A percentile compares a stretch with the other conserved stretches of the same genome.
Conservation (phyloP, 169 alveolate species). For the Plasmodium vivax region DNA sequence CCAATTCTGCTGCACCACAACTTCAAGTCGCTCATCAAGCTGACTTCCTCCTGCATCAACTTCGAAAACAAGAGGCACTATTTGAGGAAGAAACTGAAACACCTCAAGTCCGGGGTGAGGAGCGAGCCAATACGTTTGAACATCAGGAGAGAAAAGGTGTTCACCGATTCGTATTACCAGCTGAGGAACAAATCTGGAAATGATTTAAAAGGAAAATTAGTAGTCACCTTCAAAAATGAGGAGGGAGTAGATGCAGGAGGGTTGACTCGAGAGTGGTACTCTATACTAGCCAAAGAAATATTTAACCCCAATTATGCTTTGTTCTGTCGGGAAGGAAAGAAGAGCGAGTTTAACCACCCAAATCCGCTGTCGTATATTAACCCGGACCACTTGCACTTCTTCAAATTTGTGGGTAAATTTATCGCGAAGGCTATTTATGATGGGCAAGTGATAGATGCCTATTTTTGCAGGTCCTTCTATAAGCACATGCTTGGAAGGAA, state of each 20-base stretch:
- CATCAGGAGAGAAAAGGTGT: constrained; percentile 95
- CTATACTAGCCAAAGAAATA: constrained; percentile 96
- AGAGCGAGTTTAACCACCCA: constrained; percentile 95
- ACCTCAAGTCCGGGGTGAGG: constrained; percentile 79
- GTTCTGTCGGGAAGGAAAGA: constrained; percentile 91
- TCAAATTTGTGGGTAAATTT: constrained; percentile 98
- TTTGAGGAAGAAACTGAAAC: constrained; percentile 93
- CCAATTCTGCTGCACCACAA: constrained; percentile 88
- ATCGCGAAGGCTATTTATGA: constrained; percentile 98
- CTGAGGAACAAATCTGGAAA: constrained; percentile 91
- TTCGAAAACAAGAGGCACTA: constrained; percentile 97
- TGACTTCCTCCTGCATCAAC: constrained; percentile 94
- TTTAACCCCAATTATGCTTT: constrained; percentile 98
- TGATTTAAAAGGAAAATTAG: constrained; percentile 95
- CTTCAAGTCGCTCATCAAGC: constrained; percentile 85
- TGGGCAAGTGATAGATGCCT: constrained; percentile 96
- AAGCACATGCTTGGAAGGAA: constrained; percentile 97
- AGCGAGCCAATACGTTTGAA: constrained; percentile 87
- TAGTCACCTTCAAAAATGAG: constrained; percentile 96
- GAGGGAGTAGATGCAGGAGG: constrained; percentile 99
- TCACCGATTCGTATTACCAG: constrained; percentile 95
- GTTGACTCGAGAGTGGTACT: constrained; percentile 98
- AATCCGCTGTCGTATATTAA: constrained; percentile 95
- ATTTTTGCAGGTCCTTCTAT: constrained; percentile 97
- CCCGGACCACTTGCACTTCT: constrained; percentile 96